These are phyloP conservation scores for Camillea tinctor DNA, from an alignment of 2,329 filamentous ascomycete species.

Conservation along the genomic window DNA sequence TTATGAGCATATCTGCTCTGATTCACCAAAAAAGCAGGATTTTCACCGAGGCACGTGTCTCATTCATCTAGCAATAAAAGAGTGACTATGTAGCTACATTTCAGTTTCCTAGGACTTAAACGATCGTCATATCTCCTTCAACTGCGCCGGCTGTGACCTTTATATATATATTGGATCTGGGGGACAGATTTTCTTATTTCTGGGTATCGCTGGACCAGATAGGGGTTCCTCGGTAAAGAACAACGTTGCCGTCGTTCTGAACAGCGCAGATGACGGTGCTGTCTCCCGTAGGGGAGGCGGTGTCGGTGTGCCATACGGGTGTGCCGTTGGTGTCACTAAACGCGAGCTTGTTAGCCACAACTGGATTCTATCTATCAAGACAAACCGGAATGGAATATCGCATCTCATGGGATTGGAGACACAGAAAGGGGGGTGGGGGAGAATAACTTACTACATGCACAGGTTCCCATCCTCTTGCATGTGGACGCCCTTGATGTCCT, in stretches of 20 bases:
- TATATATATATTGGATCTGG: no score
- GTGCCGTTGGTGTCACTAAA: constrained; percentile 13
- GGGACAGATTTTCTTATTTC: constrained; percentile 11
- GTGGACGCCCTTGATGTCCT: constrained; percentile 29
- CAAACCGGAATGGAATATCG: not conserved
- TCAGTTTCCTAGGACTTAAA: not conserved
- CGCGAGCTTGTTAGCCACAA: constrained; percentile 1
- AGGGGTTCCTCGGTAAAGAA: constrained; percentile 33
- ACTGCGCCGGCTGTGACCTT: constrained; percentile 1
- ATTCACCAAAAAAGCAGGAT: no score
- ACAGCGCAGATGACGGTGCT: constrained; percentile 27
- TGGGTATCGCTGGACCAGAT: constrained; percentile 32
- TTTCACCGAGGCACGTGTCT: not conserved
- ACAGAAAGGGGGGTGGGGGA: not conserved
- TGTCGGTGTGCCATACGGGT: constrained; percentile 31
- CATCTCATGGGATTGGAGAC: not conserved
- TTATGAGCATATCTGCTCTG: no score
- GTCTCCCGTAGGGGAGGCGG: constrained; percentile 18
- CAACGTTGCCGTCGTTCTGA: constrained; percentile 35
- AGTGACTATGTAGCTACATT: not conserved
- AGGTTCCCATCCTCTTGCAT: constrained; percentile 35
- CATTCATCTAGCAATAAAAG: not conserved
- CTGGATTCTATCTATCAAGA: not conserved
- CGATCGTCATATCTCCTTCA: not conserved
- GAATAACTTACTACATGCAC: constrained; percentile 33